Base-by-base conservation (phyloP, 345 rosid species). In the Cardamine resedifolia region DNA sequence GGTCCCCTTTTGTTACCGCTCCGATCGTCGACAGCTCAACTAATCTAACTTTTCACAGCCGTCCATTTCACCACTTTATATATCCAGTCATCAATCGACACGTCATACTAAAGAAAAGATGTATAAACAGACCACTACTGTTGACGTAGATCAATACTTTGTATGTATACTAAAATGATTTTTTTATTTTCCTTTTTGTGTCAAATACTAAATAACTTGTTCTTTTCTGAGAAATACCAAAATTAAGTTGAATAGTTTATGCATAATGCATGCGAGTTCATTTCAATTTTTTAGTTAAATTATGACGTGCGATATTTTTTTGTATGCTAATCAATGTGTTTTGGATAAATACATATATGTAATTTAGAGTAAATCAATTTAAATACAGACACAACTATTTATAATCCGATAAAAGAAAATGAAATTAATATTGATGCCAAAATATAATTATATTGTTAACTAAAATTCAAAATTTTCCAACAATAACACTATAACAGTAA, bases 21-120 rank as follows among this genome's bases (percentile, higher is more conserved):
- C 44, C 66, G 79, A 76, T 69, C 3, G 3, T 19, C 50, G 79
- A 76, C 79, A 76, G 70, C 66, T 69, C 75, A 53, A 52, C 59
- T 0, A 15, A 53, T 55, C 7, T 7, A 55, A 69, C 65, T 61
- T 62, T 62, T 69, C 52, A 53, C 52, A 45, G 59, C 75, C 75
- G 70, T 69, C 70, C 36, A 69, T 63, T 62, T 62, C 74, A 53
- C 64, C 21, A 68, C 64, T 68, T 62, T 75, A 51, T 16, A 0
- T 41, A 31, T 18, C 78, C 78, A 68, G 0, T 68, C 34, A 44
- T 20, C 8, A 6, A 4, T 62, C 2, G 68, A 61, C 79, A 75
- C 74, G 59, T 68, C 58, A 50, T 16, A 23, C 28, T 20, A 31
- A 20, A 16, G 7, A 21, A 34, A 20, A 63, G 9, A 60, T 58